phyloP scores from a whole-genome alignment of 768 basidiomycete genomes.

The Pisolithus microcarpus region DNA sequence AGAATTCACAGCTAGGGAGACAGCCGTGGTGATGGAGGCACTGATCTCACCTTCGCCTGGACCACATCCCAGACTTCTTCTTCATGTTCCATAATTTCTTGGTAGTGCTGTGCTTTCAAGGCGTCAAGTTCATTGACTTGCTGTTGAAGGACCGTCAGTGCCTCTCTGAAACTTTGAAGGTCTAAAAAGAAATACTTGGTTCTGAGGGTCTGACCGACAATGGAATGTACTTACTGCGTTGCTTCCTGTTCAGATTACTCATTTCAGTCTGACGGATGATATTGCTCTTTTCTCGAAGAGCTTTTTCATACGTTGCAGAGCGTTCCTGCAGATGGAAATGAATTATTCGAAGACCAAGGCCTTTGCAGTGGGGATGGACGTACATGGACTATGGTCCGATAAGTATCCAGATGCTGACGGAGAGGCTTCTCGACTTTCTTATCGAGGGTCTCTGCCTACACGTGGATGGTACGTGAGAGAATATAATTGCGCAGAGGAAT shows the following conservation, averaged over 20 bases:
- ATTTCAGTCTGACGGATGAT: conserved; percentile 81
- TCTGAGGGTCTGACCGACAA: conserved; percentile 1
- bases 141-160: conserved; percentile 69
- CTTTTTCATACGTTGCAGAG: conserved; percentile 74
- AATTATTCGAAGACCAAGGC: conserved; percentile 1
- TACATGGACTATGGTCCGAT: conserved; percentile 67
- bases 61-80: conserved; percentile 95
- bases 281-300: conserved; percentile 75
- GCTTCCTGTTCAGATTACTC: conserved; percentile 76
- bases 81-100: conserved; percentile 85
- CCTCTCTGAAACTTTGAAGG: conserved; percentile 81
- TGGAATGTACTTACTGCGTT: conserved; percentile 57
- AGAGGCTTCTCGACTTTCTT: conserved; percentile 86
- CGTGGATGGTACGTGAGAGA: neutral
- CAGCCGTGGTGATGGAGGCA: neutral
- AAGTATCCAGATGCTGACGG: conserved; percentile 75
- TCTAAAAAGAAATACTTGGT: conserved; percentile 41
- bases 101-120: conserved; percentile 78
- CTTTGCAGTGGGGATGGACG: conserved; percentile 14
- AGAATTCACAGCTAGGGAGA: conserved; percentile 10
- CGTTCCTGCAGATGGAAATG: conserved; percentile 53
- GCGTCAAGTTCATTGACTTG: conserved; percentile 91
- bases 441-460: conserved; percentile 76
- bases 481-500: conserved; percentile 5
- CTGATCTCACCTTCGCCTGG: conserved; percentile 59